Percentiles rank a stretch among this genome's conserved stretches.
These are phyloP conservation scores for Penicillium sclerotigenum DNA, from an alignment of 2,329 filamentous ascomycete genomes.

Conservation along the genomic window DNA sequence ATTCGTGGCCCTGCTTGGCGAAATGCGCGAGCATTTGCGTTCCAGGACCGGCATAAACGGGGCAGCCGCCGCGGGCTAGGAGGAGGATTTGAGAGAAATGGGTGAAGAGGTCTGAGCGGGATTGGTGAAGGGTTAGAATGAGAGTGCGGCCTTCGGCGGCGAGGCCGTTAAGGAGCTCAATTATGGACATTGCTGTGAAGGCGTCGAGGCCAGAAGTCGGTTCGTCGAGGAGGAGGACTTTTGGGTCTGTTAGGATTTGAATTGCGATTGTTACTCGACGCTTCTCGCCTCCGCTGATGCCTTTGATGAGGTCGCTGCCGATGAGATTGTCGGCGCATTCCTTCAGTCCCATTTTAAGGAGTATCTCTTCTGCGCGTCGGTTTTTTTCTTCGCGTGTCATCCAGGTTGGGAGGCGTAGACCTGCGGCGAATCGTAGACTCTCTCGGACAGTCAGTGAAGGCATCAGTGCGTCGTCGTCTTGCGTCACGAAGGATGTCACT, in stretches of 20 bases:
- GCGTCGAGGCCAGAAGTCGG: conserved; percentile 74
- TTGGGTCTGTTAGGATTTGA: conserved; percentile 72
- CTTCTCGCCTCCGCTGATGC: conserved; percentile 77
- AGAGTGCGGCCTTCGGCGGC: conserved; percentile 71
- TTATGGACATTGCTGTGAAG: conserved; percentile 73
- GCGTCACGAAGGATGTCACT: conserved; percentile 72
- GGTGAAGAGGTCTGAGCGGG: conserved; percentile 67
- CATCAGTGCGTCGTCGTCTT: conserved; percentile 72
- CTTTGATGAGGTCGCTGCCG: conserved; percentile 69
- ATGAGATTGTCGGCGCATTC: conserved; percentile 74
- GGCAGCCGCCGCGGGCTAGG: conserved; percentile 65
- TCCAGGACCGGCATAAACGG: conserved; percentile 65
- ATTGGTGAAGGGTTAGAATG: conserved; percentile 75
- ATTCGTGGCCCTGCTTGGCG: conserved; percentile 57
- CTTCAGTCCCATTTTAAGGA: conserved; percentile 72
- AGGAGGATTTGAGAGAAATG: conserved; percentile 70
- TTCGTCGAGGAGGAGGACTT: conserved; percentile 70
- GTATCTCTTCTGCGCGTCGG: conserved; percentile 65
- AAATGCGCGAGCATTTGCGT: conserved; percentile 66
- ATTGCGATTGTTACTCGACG: conserved; percentile 73
- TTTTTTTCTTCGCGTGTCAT: conserved; percentile 68
- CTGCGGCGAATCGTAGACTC: conserved; percentile 68
- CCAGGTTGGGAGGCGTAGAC: conserved; percentile 66
- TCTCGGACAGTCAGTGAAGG: conserved; percentile 73
- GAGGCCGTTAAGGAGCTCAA: conserved; percentile 68